phyloP scores from a whole-genome alignment of 169 alveolate genomes.

The Plasmodium coatneyi region DNA sequence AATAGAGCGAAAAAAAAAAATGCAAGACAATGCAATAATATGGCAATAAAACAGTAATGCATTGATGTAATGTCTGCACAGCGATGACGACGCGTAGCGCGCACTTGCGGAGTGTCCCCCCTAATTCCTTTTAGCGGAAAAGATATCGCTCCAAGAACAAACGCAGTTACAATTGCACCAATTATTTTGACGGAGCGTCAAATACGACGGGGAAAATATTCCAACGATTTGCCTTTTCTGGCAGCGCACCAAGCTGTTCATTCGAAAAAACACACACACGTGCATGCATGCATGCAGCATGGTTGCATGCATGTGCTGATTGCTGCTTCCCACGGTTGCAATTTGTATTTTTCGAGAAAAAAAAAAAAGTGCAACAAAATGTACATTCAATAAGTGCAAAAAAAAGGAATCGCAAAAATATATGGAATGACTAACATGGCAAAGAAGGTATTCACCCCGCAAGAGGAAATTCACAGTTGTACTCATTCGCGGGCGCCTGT shows the following conservation, averaged over 20 bases:
- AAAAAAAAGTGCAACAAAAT: background rate
- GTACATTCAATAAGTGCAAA: background rate
- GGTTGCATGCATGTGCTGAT: background rate
- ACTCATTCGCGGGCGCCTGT: background rate
- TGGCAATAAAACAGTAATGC: background rate
- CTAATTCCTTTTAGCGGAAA: background rate
- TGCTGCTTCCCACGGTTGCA: background rate
- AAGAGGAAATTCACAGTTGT: background rate
- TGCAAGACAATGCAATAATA: background rate
- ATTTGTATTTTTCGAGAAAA: background rate
- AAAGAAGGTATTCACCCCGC: background rate
- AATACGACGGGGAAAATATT: background rate
- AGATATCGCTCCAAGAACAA: background rate
- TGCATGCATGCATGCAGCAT: background rate
- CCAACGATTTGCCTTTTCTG: background rate
- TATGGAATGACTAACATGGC: background rate
- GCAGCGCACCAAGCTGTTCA: background rate
- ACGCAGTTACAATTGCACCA: background rate
- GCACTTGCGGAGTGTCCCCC: background rate
- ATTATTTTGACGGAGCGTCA: background rate
- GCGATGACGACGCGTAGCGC: background rate
- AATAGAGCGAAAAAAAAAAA: background rate
- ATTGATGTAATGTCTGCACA: background rate
- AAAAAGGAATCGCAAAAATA: background rate
- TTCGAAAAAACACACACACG: background rate